Conservation (phyloP, 225 moss, liverwort and hornwort species). For the Sphagnum contortum region DNA sequence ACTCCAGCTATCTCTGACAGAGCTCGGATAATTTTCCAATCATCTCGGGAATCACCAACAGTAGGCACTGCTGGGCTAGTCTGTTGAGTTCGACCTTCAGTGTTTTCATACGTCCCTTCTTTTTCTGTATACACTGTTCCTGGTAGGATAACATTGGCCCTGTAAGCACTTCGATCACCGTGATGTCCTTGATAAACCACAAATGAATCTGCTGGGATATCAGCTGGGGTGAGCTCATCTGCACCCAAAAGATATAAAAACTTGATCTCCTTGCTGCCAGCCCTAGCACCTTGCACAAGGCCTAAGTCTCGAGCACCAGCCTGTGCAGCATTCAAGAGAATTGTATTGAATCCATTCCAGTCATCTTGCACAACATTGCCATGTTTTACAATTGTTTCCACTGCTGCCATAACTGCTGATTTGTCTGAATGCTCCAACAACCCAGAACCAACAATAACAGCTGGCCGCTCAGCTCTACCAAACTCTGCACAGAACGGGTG, state of each 20-base stretch:
- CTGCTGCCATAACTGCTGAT: slow-evolving; percentile 61
- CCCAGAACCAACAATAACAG: slow-evolving; percentile 72
- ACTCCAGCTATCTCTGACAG: slow-evolving; percentile 77
- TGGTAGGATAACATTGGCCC: slow-evolving; percentile 88
- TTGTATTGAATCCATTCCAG: slow-evolving; percentile 85
- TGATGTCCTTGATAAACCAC: slow-evolving; percentile 98
- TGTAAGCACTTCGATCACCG: slow-evolving; percentile 82
- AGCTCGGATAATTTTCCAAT: slow-evolving; percentile 93
- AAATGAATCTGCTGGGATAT: slow-evolving; percentile 66
- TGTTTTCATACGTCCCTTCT: slow-evolving; percentile 84
- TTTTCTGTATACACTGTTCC: slow-evolving; percentile 86
- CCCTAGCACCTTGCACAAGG: slow-evolving; percentile 68
- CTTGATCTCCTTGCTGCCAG: slow-evolving; percentile 48
- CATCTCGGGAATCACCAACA: slow-evolving; percentile 86
- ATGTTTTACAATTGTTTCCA: slow-evolving; percentile 62
- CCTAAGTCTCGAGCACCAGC: slow-evolving; percentile 88
- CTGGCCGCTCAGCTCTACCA: slow-evolving; percentile 63
- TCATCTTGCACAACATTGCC: slow-evolving; percentile 57
- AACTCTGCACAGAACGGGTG: slow-evolving; percentile 70
- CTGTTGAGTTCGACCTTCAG: slow-evolving; percentile 74
- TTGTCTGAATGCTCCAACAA: slow-evolving; percentile 66
- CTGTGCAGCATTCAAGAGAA: slow-evolving; percentile 86
- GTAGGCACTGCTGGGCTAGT: slow-evolving; percentile 84
- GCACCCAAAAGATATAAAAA: slow-evolving; percentile 84
- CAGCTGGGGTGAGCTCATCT: slow-evolving; percentile 79